These are phyloP conservation scores for Penicillium oxalicum DNA, from an alignment of 2,329 filamentous ascomycete genomes.

Conservation along the genomic window DNA sequence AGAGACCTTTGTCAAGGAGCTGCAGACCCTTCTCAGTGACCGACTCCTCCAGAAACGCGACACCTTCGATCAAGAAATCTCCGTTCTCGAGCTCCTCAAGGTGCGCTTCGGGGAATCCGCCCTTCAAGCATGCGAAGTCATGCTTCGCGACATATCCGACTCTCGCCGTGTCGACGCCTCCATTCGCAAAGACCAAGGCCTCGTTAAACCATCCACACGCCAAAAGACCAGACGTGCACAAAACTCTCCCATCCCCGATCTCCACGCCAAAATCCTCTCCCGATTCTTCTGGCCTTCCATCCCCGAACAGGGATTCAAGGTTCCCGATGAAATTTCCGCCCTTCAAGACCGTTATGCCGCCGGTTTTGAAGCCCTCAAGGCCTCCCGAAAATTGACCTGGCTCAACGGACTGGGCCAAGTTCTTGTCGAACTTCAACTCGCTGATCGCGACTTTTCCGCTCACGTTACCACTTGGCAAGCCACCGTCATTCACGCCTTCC, in stretches of 20 bases:
- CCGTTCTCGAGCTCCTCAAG: conserved; percentile 81
- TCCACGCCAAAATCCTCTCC: conserved; percentile 81
- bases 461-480: conserved; percentile 81
- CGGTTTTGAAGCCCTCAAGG: conserved; percentile 74
- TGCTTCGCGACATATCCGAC: conserved; percentile 89
- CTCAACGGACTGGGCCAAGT: conserved; percentile 75
- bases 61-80: conserved; percentile 71
- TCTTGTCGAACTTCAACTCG: conserved; percentile 72
- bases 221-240: conserved; percentile 26
- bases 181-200: conserved; percentile 52
- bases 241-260: conserved; percentile 36
- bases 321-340: conserved; percentile 42
- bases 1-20: conserved; percentile 89
- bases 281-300: conserved; percentile 89
- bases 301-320: conserved; percentile 47
- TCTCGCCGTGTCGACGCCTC: conserved; percentile 66
- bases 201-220: conserved; percentile 21
- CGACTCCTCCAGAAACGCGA: conserved; percentile 62
- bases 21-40: conserved; percentile 82
- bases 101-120: conserved; percentile 78
- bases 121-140: conserved; percentile 91
- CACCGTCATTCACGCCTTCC: conserved; percentile 79
- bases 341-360: conserved; percentile 66
- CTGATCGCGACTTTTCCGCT: conserved; percentile 66
- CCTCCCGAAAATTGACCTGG: conserved; percentile 82